These are phyloP conservation scores for Daedaleopsis sinensis DNA, from an alignment of 768 basidiomycete species.

Conservation along the genomic window DNA sequence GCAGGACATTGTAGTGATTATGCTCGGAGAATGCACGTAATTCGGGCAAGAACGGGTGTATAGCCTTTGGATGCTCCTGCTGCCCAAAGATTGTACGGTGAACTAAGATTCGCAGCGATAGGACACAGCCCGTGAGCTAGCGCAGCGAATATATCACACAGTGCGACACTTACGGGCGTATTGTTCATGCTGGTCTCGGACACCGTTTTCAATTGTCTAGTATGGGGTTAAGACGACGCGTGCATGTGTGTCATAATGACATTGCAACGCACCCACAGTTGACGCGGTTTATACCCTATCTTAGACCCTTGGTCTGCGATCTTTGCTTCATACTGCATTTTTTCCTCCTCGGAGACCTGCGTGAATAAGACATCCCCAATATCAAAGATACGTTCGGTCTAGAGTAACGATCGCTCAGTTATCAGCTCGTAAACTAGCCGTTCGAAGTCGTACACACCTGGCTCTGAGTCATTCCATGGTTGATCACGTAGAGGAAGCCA, in stretches of 20 bases:
- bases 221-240: not conserved
- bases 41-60: slow-evolving; percentile 34
- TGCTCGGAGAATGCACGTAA: slow-evolving; percentile 30
- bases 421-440: slow-evolving; percentile 38
- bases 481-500: slow-evolving; percentile 43
- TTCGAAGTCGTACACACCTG: slow-evolving; percentile 8
- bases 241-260: slow-evolving; percentile 6
- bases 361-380: slow-evolving; percentile 39
- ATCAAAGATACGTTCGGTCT: slow-evolving; percentile 40
- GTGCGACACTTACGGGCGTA: slow-evolving; percentile 50
- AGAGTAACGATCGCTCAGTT: slow-evolving; percentile 33
- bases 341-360: slow-evolving; percentile 38
- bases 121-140: not conserved
- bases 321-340: slow-evolving; percentile 30
- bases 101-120: slow-evolving; percentile 18
- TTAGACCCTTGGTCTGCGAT: slow-evolving; percentile 48
- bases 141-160: not conserved
- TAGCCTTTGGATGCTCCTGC: slow-evolving; percentile 30
- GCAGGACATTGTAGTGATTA: slow-evolving; percentile 33
- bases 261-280: slow-evolving; percentile 53
- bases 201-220: slow-evolving; percentile 65
- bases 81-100: slow-evolving; percentile 35
- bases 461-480: slow-evolving; percentile 17
- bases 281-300: slow-evolving; percentile 56
- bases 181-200: slow-evolving; percentile 64